Evolutionary conservation across 2,329 filamentous ascomycete genomes (phyloP).

Genomic region (Trematosphaeria pertusa): DNA sequence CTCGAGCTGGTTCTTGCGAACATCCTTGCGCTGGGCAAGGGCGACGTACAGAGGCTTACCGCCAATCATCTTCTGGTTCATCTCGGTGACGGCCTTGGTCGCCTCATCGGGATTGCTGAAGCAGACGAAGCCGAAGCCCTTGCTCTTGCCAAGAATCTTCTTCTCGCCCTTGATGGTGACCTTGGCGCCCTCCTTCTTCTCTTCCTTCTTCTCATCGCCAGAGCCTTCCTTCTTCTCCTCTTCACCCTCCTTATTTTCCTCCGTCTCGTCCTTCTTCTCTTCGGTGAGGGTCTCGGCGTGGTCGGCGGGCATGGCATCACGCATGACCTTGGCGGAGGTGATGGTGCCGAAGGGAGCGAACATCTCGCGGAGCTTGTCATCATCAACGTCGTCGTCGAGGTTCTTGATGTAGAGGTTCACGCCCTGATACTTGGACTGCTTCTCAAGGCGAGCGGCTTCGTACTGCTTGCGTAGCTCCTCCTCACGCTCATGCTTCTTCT

Average conservation of each 20-base stretch:
- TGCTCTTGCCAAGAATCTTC: conserved; percentile 90
- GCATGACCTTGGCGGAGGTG: conserved; percentile 99
- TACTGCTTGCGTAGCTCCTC: conserved; percentile 99
- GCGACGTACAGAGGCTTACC: conserved; percentile 97
- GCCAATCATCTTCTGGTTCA: conserved; percentile 99
- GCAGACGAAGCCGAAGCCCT: conserved; percentile 99
- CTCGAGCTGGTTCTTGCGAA: conserved; percentile 98
- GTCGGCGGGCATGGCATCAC: conserved; percentile 70
- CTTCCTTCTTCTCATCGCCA: conserved; percentile 65
- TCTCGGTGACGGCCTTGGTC: conserved; percentile 98
- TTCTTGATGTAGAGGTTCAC: conserved; percentile 99
- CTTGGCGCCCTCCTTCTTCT: conserved; percentile 60
- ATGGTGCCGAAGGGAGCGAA: conserved; percentile 93
- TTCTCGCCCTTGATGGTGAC: conserved; percentile 65
- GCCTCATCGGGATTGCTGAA: conserved; percentile 99
- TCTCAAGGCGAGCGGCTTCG: conserved; percentile 95
- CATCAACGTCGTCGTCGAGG: conserved; percentile 93
- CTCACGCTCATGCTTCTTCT: conserved; percentile 99
- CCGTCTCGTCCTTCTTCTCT: conserved; percentile 53
- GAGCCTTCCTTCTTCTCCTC: conserved; percentile 66
- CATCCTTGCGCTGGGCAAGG: conserved; percentile 98
- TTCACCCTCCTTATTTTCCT: conserved; percentile 63
- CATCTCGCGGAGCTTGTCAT: conserved; percentile 95
- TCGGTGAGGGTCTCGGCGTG: conserved; percentile 54
- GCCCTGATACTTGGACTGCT: conserved; percentile 98